phyloP scores from a whole-genome alignment of 2,329 filamentous ascomycete species.

The Pseudogymnoascus sp. region DNA sequence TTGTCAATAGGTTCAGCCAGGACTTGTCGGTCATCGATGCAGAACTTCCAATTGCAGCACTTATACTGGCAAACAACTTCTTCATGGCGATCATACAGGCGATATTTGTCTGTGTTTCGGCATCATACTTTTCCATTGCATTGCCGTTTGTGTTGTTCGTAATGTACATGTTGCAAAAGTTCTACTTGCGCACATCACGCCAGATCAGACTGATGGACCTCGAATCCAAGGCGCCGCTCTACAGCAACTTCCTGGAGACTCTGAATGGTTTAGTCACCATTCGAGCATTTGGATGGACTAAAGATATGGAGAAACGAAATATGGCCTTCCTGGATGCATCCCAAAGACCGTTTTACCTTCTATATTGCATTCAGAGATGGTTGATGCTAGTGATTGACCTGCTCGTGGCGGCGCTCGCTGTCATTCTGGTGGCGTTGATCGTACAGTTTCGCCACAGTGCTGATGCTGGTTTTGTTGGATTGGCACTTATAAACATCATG shows the following conservation, averaged over 20 bases:
- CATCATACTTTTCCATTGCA: conserved; percentile 38
- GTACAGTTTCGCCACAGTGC: conserved; percentile 25
- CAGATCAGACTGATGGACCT: conserved; percentile 52
- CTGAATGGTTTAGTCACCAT: conserved; percentile 46
- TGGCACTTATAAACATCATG: conserved; percentile 25
- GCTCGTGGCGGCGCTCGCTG: conserved; percentile 19
- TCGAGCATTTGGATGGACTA: conserved; percentile 48
- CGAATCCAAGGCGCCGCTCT: conserved; percentile 52
- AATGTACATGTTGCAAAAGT: conserved; percentile 43
- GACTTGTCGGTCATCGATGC: conserved; percentile 28
- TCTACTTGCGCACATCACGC: conserved; percentile 51
- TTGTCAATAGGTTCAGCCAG: conserved; percentile 38
- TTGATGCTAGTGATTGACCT: conserved; percentile 35
- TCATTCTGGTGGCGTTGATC: conserved; percentile 28
- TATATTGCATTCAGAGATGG: conserved; percentile 50
- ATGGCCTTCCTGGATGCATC: conserved; percentile 41
- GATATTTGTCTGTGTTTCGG: conserved; percentile 26
- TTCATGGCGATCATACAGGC: conserved; percentile 35
- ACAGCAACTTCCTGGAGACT: conserved; percentile 48
- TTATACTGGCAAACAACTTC: conserved; percentile 25
- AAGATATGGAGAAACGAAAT: conserved; percentile 35
- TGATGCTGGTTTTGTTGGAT: conserved; percentile 23
- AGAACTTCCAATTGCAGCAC: conserved; percentile 19
- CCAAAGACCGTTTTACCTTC: conserved; percentile 48
- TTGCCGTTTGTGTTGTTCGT: conserved; percentile 40